Percentiles rank a stretch among this genome's conserved stretches.
These are phyloP conservation scores for Peronospora destructor DNA, from an alignment of 352 stramenopile genomes.

Conservation along the genomic window DNA sequence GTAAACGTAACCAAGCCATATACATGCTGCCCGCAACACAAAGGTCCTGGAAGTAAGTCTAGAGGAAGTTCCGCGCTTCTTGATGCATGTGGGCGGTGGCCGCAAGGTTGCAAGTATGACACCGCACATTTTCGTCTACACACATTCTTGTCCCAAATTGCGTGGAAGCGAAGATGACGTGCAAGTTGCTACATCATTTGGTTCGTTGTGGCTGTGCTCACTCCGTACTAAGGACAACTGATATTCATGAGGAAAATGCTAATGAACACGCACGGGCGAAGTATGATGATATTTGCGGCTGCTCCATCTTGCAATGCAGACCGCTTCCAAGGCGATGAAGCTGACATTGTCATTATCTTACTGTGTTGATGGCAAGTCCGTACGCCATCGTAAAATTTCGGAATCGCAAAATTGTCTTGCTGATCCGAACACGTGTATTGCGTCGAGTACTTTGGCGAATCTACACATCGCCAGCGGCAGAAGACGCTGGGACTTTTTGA, in stretches of 20 bases:
- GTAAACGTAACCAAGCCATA: too few species aligned
- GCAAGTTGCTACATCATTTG: conserved; percentile 68
- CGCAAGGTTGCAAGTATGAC: conserved; percentile 71
- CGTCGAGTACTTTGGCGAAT: conserved; percentile 81
- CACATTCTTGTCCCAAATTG: conserved; percentile 53
- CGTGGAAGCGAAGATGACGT: conserved; percentile 76
- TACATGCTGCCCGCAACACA: too few species aligned
- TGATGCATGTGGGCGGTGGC: conserved; percentile 32
- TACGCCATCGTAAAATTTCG: conserved; percentile 80
- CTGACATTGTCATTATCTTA: conserved; percentile 82
- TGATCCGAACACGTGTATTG: conserved; percentile 85
- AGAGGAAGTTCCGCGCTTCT: conserved; percentile 10
- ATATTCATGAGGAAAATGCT: conserved; percentile 79
- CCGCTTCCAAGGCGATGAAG: conserved; percentile 86
- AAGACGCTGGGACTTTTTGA: too few species aligned
- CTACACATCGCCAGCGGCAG: too few species aligned
- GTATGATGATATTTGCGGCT: conserved; percentile 20
- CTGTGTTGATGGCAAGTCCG: conserved; percentile 84
- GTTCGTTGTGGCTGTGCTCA: conserved; percentile 81
- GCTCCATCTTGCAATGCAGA: conserved; percentile 57
- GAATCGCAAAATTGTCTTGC: conserved; percentile 86
- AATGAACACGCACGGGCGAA: conserved; percentile 35
- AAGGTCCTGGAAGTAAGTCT: conserved; percentile 6
- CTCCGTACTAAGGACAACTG: conserved; percentile 84
- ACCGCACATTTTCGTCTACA: conserved; percentile 84